Base-by-base conservation (phyloP, 257 asterid genomes). In the Fraxinus pennsylvanica region DNA sequence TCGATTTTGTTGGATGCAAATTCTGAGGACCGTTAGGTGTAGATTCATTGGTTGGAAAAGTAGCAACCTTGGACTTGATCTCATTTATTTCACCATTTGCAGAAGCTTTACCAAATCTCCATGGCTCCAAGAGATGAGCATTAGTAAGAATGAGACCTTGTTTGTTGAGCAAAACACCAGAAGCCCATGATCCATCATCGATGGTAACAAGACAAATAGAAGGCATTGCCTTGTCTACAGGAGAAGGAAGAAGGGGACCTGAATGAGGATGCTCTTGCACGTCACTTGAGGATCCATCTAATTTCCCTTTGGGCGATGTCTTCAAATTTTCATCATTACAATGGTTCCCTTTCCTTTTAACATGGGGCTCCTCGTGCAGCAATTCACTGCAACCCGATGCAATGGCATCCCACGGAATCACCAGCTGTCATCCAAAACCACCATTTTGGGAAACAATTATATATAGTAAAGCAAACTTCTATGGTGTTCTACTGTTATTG, bases 391-490 rank as follows among this genome's bases (percentile, higher is more conserved):
- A 93, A 74, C 88, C 88, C 82, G 91, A 87, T 85, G 89, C 90
- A 87, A 93, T 90, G 80, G 98, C 97, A 83, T 89, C 96, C 98
- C 99, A 95, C 6, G 99, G 97, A 89, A 95, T 92, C 88, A 95
- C 96, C 90, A 93, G 88, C 99, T 95, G 92, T 71, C 84, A 87
- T 67, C 81, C 86, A 84, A 84, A 67, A 74, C 76, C 82, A 84
- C 9, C 38, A 52, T 65, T 63, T 21, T 66, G 61, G 35, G 78
- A 73, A 25, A 61, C 32, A 21, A 73, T 43, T 19, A 71, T 77
- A 75, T 63, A 71, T 41, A 76, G 71, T 38, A 29, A 71, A 52
- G 30, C 63, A 78, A 77, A 71, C 45, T 43, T 45, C 32, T 10
- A 15, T 69, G 70, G 10, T 5, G 10, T 47, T 27, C 68, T 65